Conservation (phyloP, 306 rosid species). For the Astragalus membranaceus region DNA sequence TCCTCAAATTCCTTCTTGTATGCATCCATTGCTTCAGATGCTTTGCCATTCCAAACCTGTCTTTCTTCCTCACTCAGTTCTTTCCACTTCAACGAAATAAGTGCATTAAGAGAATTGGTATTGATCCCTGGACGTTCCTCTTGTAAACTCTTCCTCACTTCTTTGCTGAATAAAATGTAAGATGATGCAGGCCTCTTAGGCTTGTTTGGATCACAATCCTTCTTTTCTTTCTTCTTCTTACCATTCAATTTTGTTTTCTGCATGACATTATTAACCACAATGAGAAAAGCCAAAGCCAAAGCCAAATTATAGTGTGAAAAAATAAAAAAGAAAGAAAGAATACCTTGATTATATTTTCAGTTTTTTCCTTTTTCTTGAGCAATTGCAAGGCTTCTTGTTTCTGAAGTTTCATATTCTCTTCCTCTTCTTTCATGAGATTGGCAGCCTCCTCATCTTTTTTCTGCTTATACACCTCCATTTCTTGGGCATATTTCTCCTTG, state of each 20-base stretch:
- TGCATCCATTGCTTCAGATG: slow-evolving; percentile 72
- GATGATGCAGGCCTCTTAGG: slow-evolving; percentile 89
- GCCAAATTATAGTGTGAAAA: neutral
- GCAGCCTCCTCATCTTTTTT: slow-evolving; percentile 71
- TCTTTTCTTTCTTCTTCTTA: slow-evolving; percentile 60
- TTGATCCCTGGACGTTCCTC: slow-evolving; percentile 58
- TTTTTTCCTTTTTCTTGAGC: slow-evolving; percentile 90
- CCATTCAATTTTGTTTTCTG: slow-evolving; percentile 63
- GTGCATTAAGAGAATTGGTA: slow-evolving; percentile 46
- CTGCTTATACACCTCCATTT: slow-evolving; percentile 74
- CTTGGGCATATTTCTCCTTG: slow-evolving; percentile 59
- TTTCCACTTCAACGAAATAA: slow-evolving; percentile 84
- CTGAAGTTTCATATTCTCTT: slow-evolving; percentile 73
- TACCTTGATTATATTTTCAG: slow-evolving; percentile 75
- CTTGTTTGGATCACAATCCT: slow-evolving; percentile 74
- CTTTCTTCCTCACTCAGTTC: slow-evolving; percentile 73
- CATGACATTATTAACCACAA: neutral
- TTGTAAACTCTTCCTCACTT: slow-evolving; percentile 53
- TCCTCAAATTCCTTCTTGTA: slow-evolving; percentile 77
- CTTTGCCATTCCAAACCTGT: slow-evolving; percentile 62
- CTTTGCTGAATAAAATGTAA: slow-evolving; percentile 65
- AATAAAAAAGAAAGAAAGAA: neutral
- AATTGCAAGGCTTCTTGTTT: slow-evolving; percentile 77
- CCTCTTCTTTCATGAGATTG: slow-evolving; percentile 58
- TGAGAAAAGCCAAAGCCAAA: neutral